Conservation (phyloP, 2,329 filamentous ascomycete genomes). For the Xylaria sp. region DNA sequence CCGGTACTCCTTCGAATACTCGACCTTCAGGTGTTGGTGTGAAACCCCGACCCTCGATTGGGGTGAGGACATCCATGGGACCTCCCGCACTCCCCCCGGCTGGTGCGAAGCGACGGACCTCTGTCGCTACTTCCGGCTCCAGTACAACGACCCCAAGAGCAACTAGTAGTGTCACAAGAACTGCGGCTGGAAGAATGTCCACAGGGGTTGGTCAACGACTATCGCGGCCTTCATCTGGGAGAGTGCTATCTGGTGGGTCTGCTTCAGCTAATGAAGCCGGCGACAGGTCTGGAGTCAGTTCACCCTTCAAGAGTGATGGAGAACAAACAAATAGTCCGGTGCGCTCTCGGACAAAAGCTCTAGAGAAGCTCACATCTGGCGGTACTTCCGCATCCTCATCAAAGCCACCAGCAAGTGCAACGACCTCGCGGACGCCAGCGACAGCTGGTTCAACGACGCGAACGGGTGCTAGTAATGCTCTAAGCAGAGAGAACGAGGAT, state of each 20-base stretch:
- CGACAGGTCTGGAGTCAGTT: slow-evolving; percentile 48
- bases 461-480: slow-evolving; percentile 54
- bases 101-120: slow-evolving; percentile 51
- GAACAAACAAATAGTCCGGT: slow-evolving; percentile 59
- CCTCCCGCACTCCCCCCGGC: slow-evolving; percentile 61
- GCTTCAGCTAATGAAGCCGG: slow-evolving; percentile 50
- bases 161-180: slow-evolving; percentile 43
- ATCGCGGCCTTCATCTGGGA: slow-evolving; percentile 47
- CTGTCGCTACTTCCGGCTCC: slow-evolving; percentile 52
- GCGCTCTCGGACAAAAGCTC: slow-evolving; percentile 54
- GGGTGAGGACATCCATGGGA: slow-evolving; percentile 69
- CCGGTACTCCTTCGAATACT: slow-evolving; percentile 66
- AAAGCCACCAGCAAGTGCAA: slow-evolving; percentile 35
- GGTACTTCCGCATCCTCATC: slow-evolving; percentile 42
- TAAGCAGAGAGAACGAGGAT: slow-evolving; percentile 78
- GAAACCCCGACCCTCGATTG: slow-evolving; percentile 62
- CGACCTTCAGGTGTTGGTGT: slow-evolving; percentile 50
- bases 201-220: slow-evolving; percentile 42
- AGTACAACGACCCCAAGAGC: slow-evolving; percentile 45
- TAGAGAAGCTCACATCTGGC: slow-evolving; percentile 57
- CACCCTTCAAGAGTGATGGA: slow-evolving; percentile 58
- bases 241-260: slow-evolving; percentile 55
- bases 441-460: slow-evolving; percentile 42
- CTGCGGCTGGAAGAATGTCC: slow-evolving; percentile 50
- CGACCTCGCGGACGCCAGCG: slow-evolving; percentile 34